Evolutionary conservation across 148 eudicot genomes (phyloP), one percentile per base, ranked within the genome.

Genomic region (Amaranthus cruentus): DNA sequence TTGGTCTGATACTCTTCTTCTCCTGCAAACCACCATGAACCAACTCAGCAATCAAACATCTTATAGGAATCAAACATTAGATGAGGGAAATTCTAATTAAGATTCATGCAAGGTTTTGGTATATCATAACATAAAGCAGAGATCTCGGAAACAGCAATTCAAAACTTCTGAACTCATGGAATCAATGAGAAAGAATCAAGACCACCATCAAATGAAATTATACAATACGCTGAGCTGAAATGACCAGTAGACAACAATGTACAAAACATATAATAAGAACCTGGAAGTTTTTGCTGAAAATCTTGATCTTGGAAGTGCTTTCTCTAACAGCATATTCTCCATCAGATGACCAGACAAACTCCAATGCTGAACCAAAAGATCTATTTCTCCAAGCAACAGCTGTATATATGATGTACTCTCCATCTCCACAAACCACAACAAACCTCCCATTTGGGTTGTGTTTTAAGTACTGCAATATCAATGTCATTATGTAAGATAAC

Each of bases 361-460:
- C 98, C 90, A 95, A 79, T 21, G 91, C 98, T 60, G 93, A 86
- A 65, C 98, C 98, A 86, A 88, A 95, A 55, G 98, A 91, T 76
- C 93, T 83, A 80, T 91, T 91, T 82, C 98, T 87, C 97, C 98
- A 95, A 69, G 97, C 97, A 71, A 91, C 85, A 60, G 97, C 93
- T 38, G 97, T 91, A 76, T 90, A 91, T 62, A 90, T 95, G 72
- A 91, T 85, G 77, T 88, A 91, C 56, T 95, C 99, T 77, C 99
- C 97, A 81, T 91, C 97, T 60, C 98, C 98, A 64, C 96, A 95
- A 52, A 92, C 99, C 76, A 91, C 99, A 73, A 92, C 99, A 79
- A 95, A 95, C 88, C 99, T 87, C 83, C 99, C 99, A 85, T 95
- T 95, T 68, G 97, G 96, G 69, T 95, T 95, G 82, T 95, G 97